These are phyloP conservation scores for Alternaria angustiovoidea DNA, from an alignment of 2,329 filamentous ascomycete species.

Conservation along the genomic window DNA sequence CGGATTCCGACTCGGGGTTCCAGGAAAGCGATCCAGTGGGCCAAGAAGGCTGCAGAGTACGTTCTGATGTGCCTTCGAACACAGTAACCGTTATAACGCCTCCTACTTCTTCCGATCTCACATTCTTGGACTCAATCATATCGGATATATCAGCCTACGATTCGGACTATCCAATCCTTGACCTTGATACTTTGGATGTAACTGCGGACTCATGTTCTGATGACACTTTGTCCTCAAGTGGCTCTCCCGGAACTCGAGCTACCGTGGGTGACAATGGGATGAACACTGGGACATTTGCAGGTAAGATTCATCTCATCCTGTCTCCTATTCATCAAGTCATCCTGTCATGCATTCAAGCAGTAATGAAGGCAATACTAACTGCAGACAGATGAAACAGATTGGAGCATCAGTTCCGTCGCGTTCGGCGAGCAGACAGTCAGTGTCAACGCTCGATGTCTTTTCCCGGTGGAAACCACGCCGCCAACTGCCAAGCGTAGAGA, in stretches of 20 bases:
- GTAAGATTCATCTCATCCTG: background rate
- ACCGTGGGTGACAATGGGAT: background rate
- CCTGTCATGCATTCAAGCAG: background rate
- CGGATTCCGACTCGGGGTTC: accelerated
- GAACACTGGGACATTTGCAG: background rate
- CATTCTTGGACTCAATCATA: background rate
- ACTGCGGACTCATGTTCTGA: background rate
- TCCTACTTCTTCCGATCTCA: background rate
- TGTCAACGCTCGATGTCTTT: background rate
- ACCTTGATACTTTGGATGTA: background rate
- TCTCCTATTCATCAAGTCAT: accelerated
- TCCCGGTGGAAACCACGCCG: background rate
- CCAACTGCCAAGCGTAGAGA: background rate
- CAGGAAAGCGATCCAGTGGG: background rate
- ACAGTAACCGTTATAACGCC: background rate
- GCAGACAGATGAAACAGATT: background rate
- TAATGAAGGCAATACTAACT: background rate
- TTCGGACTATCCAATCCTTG: background rate
- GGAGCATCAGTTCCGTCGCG: background rate
- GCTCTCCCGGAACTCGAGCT: background rate
- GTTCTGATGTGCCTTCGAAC: background rate
- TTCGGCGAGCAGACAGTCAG: background rate
- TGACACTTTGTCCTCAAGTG: background rate
- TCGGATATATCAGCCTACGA: background rate
- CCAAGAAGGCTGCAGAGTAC: background rate